Base-by-base conservation (phyloP, 306 rosid genomes). In the Astragalus membranaceus region DNA sequence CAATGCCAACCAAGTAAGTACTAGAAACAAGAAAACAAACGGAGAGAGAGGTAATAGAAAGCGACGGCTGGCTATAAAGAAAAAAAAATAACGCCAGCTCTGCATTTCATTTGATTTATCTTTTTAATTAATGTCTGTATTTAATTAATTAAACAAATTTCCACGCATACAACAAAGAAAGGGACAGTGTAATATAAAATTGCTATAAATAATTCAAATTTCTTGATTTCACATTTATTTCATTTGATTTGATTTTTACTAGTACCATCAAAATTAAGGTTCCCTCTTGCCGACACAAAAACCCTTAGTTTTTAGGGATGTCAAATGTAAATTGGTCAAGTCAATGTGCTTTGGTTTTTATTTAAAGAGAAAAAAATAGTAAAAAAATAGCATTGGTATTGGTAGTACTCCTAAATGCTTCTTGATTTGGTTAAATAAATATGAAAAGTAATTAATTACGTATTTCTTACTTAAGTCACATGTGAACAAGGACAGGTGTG, bases 1-100 rank as follows among this genome's bases (percentile, higher is more conserved):
- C 77, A 73, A 69, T 76, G 80, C 78, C 82, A 76, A 70, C 17
- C 56, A 72, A 75, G 78, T 56, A 72, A 75, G 78, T 56, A 51
- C 79, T 46, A 6, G 33, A 72, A 67, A 62, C 65, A 79, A 71
- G 51, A 75, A 53, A 75, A 61, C 26, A 53, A 78, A 73, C 58
- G 11, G 30, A 10, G 3, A 63, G 71, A 51, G 53, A 54, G 75
- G 83, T 74, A 61, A 57, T 30, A 42, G 82, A 77, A 77, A 84
- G 61, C 53, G 85, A 84, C 85, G 60, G 47, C 67, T 74, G 60
- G 30, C 30, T 26, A 66, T 12, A 32, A 75, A 63, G 61, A 55
- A 39, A 8, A 6, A 7, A 39, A 7, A 39, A 41, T 48, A 76
- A 76, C 20, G 80, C 79, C 86, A 81, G 79, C 82, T 69, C 74